A percentile compares a stretch with the other conserved stretches of the same genome.
Conservation (phyloP, 2,329 filamentous ascomycete genomes). For the Aureobasidium pullulans region DNA sequence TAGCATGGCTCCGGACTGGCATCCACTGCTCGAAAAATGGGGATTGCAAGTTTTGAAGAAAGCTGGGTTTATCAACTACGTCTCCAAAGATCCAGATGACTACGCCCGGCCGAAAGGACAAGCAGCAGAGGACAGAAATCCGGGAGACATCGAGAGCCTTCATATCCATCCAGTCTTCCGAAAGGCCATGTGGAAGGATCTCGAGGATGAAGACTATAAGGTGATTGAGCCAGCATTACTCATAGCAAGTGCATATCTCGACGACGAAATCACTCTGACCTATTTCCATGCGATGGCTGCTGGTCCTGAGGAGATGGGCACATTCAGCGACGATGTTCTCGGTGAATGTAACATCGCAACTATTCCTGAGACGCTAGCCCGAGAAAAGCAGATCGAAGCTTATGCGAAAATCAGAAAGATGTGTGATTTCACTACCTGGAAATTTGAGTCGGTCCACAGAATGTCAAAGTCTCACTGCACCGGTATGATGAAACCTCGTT, state of each 20-base stretch:
- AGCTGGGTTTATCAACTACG: not conserved
- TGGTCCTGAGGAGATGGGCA: not conserved
- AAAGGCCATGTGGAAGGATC: not conserved
- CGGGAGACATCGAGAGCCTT: not conserved
- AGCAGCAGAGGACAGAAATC: not conserved
- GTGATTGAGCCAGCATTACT: not conserved
- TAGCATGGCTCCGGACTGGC: not conserved
- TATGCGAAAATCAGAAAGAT: not conserved
- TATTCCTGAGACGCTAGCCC: not conserved
- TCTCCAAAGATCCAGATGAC: not conserved
- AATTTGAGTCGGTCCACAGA: not conserved
- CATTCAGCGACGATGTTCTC: not conserved
- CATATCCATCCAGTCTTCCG: not conserved
- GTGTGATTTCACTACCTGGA: not conserved
- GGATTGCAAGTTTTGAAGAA: not conserved
- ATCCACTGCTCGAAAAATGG: not conserved
- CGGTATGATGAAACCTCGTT: too few relatives aligned
- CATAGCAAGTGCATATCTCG: not conserved
- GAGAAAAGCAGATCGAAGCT: not conserved
- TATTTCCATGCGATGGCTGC: not conserved
- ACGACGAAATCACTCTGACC: not conserved
- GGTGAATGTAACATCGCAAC: not conserved
- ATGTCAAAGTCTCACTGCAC: too few relatives aligned
- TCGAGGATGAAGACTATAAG: not conserved
- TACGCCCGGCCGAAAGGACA: not conserved